Conservation (phyloP, 148 eudicot species). For the Fagopyrum tataricum region DNA sequence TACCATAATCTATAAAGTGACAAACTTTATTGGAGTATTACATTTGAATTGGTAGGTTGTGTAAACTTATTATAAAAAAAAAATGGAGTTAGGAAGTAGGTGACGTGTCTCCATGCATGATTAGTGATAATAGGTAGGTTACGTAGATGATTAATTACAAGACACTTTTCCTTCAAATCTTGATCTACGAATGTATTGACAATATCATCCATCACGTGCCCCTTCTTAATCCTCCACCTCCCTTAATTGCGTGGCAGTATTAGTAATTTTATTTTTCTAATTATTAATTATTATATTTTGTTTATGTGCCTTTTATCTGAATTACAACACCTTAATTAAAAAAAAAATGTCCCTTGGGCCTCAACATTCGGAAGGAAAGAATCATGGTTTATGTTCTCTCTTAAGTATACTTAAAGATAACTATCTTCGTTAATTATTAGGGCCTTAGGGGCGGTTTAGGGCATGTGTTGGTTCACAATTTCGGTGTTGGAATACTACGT, state of each 20-base stretch:
- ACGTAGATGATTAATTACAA: not conserved
- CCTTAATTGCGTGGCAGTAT: constrained; percentile 9
- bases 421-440: not conserved
- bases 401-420: constrained; percentile 2
- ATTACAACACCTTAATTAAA: constrained; percentile 5
- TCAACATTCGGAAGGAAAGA: not conserved
- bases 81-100: constrained; percentile 5
- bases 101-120: constrained; percentile 11
- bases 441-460: not conserved
- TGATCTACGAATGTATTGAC: not conserved
- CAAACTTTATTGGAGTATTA: too few species aligned
- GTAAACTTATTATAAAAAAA: too few species aligned
- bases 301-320: constrained; percentile 10
- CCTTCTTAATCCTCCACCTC: not conserved
- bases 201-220: constrained; percentile 2
- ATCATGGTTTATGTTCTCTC: constrained; percentile 4
- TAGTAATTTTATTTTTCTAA: not conserved
- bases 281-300: not conserved
- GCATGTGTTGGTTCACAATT: not conserved
- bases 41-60: too few species aligned
- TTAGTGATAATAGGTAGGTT: not conserved
- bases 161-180: not conserved
- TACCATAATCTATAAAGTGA: too few species aligned
- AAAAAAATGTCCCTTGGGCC: constrained; percentile 3
- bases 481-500: not conserved